Evolutionary conservation across 495 filamentous ascomycete species (phyloP).

Genomic region (Hapsidospora chrysogenum): DNA sequence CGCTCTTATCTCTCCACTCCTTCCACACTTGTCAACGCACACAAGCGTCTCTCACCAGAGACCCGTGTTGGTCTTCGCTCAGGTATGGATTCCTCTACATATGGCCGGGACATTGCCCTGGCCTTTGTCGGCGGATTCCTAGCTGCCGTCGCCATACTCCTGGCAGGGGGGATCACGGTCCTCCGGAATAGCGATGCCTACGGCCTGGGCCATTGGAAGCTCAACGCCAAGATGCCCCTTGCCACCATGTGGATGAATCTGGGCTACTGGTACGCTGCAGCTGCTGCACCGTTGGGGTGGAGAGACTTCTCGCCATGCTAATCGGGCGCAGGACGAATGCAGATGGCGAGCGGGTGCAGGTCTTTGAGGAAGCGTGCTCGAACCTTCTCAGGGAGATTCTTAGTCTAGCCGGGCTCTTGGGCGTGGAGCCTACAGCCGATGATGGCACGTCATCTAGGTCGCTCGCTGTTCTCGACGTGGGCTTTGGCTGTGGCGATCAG

Average conservation of each 20-base stretch:
- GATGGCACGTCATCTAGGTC: neutral
- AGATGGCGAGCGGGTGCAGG: conserved; percentile 11
- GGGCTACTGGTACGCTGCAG: conserved; percentile 14
- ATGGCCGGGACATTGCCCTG: neutral
- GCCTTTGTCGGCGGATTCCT: neutral
- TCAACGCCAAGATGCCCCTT: conserved; percentile 9
- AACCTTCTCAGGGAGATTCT: conserved; percentile 27
- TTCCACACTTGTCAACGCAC: too few species aligned
- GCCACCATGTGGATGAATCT: conserved; percentile 21
- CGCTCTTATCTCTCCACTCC: too few species aligned
- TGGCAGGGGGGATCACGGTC: neutral
- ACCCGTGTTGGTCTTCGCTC: too few species aligned
- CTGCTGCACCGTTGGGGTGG: too few species aligned
- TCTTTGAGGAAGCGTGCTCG: conserved; percentile 21
- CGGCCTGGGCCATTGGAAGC: conserved; percentile 3
- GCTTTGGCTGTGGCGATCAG: conserved; percentile 35
- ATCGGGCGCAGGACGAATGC: neutral
- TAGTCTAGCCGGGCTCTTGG: conserved; percentile 13
- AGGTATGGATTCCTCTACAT: too few species aligned
- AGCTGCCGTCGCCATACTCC: neutral
- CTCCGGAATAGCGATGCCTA: neutral
- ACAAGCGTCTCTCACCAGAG: too few species aligned
- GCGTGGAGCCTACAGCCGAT: conserved; percentile 2
- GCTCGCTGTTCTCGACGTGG: conserved; percentile 25
- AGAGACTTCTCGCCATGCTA: too few species aligned